Evolutionary conservation across 768 basidiomycete species (phyloP), one percentile per base, ranked within the genome.

Genomic region (Sutorius australiensis): DNA sequence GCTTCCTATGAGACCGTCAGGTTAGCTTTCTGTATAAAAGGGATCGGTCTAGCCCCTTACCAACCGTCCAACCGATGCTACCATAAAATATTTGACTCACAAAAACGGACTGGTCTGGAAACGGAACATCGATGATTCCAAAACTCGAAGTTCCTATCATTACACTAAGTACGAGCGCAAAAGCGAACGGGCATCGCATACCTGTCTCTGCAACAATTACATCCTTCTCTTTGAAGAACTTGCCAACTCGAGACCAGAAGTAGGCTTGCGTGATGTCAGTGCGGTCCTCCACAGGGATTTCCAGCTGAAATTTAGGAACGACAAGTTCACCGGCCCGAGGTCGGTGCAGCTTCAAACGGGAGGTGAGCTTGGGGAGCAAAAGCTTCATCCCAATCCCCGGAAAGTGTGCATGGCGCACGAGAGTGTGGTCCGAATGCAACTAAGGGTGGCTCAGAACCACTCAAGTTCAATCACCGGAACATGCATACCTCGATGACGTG

Each of bases 201-300:
- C 92, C 94, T 12, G 94, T 98, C 72, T 98, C 95, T 2, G 90
- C 83, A 41, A 97, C 71, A 53, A 97, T 81, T 31, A 95, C 81
- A 68, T 92, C 92, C 32, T 79, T 74, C 19, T 80, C 69, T 56
- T 70, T 74, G 73, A 94, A 89, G 75, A 92, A 92, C 51, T 76
- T 66, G 9, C 80, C 78, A 10, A 94, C 60, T 31, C 84, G 81
- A 2, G 91, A 88, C 93, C 93, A 95, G 65, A 95, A 80, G 77
- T 83, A 92, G 11, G 78, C 70, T 56, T 95, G 94, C 1, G 84
- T 79, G 64, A 95, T 92, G 8, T 61, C 61, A 12, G 78, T 71
- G 51, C 72, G 67, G 8, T 65, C 67, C 56, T 85, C 82, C n/a
- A 75, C 51, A 0, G 86, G 85, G 0, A 82, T 62, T 12, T 73